A percentile compares a stretch with the other conserved stretches of the same genome.
Conservation (phyloP, 192 early-diverging fungal species). For the Coemansia sp. region DNA sequence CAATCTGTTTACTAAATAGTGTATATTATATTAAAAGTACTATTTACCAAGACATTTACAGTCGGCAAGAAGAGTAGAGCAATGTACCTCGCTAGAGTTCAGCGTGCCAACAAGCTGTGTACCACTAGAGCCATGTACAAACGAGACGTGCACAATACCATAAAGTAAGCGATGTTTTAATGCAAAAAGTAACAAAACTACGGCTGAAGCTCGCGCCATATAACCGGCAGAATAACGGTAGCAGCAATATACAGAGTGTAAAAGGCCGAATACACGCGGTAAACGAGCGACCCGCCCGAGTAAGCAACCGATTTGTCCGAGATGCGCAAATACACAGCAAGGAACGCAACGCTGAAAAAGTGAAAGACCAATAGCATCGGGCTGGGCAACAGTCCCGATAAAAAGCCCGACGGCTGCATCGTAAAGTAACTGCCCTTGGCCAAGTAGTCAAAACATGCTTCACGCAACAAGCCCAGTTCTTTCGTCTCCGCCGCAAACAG, state of each 20-base stretch:
- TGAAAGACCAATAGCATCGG: conserved; percentile 80
- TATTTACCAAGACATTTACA: too few relatives aligned
- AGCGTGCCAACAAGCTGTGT: too few relatives aligned
- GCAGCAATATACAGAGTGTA: conserved; percentile 59
- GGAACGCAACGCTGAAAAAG: conserved; percentile 88
- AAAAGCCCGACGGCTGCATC: conserved; percentile 77
- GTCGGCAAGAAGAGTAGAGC: too few relatives aligned
- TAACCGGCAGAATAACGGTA: conserved; percentile 54
- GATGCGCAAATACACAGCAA: conserved; percentile 39
- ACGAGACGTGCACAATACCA: too few relatives aligned
- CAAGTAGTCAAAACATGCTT: conserved; percentile 89
- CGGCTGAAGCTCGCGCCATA: conserved; percentile 46
- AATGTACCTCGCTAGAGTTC: too few relatives aligned
- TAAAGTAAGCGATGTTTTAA: too few relatives aligned
- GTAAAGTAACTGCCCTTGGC: conserved; percentile 77
- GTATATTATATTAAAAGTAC: too few relatives aligned
- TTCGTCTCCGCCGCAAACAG: conserved; percentile 79
- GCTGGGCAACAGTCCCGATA: conserved; percentile 77
- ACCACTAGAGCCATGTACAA: too few relatives aligned
- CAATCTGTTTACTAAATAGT: too few relatives aligned
- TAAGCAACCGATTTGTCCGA: conserved; percentile 17
- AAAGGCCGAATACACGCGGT: conserved; percentile 28
- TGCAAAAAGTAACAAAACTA: conserved; percentile 4
- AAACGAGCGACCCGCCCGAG: conserved; percentile 17
- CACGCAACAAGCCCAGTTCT: conserved; percentile 70